Evolutionary conservation across 2,329 filamentous ascomycete genomes (phyloP).

Genomic region (Trichoderma pleuroti): DNA sequence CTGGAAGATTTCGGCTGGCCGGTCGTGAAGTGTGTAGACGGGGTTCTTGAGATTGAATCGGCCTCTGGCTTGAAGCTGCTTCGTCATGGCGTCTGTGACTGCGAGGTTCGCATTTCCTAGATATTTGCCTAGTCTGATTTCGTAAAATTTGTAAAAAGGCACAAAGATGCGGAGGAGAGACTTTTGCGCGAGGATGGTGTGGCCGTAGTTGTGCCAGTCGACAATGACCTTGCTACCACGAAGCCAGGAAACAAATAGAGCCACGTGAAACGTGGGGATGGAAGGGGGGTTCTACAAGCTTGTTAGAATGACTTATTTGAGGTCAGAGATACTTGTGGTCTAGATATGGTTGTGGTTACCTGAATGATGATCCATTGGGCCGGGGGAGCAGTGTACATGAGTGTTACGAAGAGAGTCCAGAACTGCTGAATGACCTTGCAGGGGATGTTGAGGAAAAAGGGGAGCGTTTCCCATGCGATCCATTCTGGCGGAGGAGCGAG

Average conservation of each 20-base stretch:
- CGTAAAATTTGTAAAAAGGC: constrained; percentile 70
- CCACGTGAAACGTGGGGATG: constrained; percentile 81
- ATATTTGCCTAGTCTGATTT: constrained; percentile 64
- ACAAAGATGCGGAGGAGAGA: constrained; percentile 70
- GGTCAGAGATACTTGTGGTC: not conserved
- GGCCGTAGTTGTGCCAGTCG: constrained; percentile 99
- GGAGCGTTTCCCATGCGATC: constrained; percentile 64
- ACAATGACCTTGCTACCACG: constrained; percentile 81
- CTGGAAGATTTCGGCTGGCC: constrained; percentile 78
- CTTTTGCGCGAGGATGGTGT: constrained; percentile 75
- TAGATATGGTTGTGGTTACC: constrained; percentile 38
- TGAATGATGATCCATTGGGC: constrained; percentile 83
- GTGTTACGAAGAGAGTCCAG: constrained; percentile 63
- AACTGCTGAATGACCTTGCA: constrained; percentile 85
- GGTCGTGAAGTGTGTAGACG: constrained; percentile 76
- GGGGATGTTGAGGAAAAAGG: constrained; percentile 76
- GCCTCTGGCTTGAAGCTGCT: constrained; percentile 56
- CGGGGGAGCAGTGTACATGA: constrained; percentile 72
- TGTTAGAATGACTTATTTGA: not conserved
- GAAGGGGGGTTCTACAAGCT: constrained; percentile 77
- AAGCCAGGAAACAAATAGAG: constrained; percentile 67
- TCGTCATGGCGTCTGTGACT: constrained; percentile 85
- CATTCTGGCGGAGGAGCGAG: constrained; percentile 64
- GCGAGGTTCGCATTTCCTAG: constrained; percentile 73
- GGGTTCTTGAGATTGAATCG: constrained; percentile 64